These are phyloP conservation scores for Monascus purpureus DNA, from an alignment of 495 filamentous ascomycete genomes.

Conservation along the genomic window DNA sequence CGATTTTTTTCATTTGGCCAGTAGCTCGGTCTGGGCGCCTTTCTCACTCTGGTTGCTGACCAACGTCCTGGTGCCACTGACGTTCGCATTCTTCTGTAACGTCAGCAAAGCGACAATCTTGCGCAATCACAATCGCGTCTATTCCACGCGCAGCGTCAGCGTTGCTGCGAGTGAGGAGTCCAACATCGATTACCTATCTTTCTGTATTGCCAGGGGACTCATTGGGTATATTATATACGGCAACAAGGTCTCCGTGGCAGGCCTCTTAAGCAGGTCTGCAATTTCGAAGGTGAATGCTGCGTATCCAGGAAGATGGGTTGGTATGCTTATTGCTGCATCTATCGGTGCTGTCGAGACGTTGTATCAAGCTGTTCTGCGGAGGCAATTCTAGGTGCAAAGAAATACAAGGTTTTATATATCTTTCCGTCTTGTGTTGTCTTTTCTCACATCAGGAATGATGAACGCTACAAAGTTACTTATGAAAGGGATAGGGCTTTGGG, in stretches of 20 bases:
- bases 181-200: slow-evolving; percentile 70
- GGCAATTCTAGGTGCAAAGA: slow-evolving; percentile 33
- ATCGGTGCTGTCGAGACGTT: slow-evolving; percentile 57
- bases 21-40: slow-evolving; percentile 67
- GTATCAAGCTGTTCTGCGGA: slow-evolving; percentile 75
- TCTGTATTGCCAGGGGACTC: slow-evolving; percentile 75
- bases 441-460: no score
- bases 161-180: slow-evolving; percentile 23
- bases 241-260: slow-evolving; percentile 51
- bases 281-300: slow-evolving; percentile 48
- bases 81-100: slow-evolving; percentile 79
- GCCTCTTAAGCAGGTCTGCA: slow-evolving; percentile 40
- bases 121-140: slow-evolving; percentile 9
- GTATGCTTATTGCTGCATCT: slow-evolving; percentile 55
- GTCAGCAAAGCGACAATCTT: slow-evolving; percentile 38
- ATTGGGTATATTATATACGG: slow-evolving; percentile 66
- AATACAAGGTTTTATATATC: no score
- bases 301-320: slow-evolving; percentile 56
- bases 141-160: slow-evolving; percentile 1
- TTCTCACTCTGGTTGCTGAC: slow-evolving; percentile 66
- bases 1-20: slow-evolving; percentile 71
- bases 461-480: no score
- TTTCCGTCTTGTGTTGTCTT: slow-evolving; percentile 8
- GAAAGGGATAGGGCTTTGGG: no score
- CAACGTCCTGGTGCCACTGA: slow-evolving; percentile 49